These are phyloP conservation scores for Hyphopichia wangnamkhiaoensis DNA, from an alignment of 1,139 yeast genomes.

Conservation along the genomic window DNA sequence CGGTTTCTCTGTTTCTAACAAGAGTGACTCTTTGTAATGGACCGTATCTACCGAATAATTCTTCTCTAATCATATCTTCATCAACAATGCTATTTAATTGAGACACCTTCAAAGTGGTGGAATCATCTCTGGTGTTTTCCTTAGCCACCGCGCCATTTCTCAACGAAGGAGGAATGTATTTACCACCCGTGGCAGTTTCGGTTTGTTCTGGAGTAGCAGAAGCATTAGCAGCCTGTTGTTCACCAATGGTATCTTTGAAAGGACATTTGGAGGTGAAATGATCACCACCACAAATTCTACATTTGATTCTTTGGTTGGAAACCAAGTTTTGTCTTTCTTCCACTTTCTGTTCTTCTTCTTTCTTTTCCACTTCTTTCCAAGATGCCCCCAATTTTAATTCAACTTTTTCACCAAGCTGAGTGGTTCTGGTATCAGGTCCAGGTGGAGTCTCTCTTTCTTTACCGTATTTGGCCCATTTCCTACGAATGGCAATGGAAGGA, in stretches of 20 bases:
- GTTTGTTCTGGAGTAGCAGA: slow-evolving; percentile 36
- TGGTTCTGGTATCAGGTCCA: slow-evolving; percentile 86
- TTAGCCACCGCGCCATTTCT: slow-evolving; percentile 60
- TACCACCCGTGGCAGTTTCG: slow-evolving; percentile 40
- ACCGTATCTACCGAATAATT: slow-evolving; percentile 71
- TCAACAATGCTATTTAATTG: slow-evolving; percentile 86
- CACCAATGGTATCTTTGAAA: slow-evolving; percentile 84
- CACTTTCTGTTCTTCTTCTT: slow-evolving; percentile 59
- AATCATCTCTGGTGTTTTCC: slow-evolving; percentile 67
- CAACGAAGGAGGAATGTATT: slow-evolving; percentile 80
- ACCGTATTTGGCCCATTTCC: slow-evolving; percentile 81
- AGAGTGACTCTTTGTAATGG: slow-evolving; percentile 79
- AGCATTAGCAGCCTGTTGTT: slow-evolving; percentile 28
- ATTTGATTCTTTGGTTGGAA: slow-evolving; percentile 54
- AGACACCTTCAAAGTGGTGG: slow-evolving; percentile 85
- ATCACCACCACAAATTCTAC: slow-evolving; percentile 93
- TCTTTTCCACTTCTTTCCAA: slow-evolving; percentile 67
- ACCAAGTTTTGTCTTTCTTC: slow-evolving; percentile 51
- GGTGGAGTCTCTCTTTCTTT: slow-evolving; percentile 72
- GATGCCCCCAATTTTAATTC: slow-evolving; percentile 66
- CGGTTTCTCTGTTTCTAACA: slow-evolving; percentile 91
- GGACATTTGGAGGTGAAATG: slow-evolving; percentile 98
- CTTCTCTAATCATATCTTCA: slow-evolving; percentile 78
- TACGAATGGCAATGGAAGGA: slow-evolving; percentile 71
- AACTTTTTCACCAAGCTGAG: slow-evolving; percentile 87